phyloP scores from a whole-genome alignment of 1,284 basidiomycete species.

The Sphaerobolus stellatus region DNA sequence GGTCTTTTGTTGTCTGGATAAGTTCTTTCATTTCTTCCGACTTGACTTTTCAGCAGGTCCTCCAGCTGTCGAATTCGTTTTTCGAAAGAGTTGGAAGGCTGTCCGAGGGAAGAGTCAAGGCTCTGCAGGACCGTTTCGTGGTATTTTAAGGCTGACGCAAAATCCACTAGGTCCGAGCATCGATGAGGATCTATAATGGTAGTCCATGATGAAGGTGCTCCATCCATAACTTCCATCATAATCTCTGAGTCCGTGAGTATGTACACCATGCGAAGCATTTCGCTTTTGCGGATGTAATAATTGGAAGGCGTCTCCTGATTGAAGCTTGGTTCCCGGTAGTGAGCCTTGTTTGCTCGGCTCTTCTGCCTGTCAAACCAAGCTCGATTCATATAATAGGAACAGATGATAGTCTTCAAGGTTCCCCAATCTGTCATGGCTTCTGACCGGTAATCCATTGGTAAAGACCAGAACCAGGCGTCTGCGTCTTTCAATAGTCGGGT shows the following conservation, averaged over 20 bases:
- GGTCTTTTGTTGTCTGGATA: neutral
- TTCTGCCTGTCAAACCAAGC: constrained; percentile 15
- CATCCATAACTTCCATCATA: constrained; percentile 23
- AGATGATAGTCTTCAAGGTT: constrained; percentile 10
- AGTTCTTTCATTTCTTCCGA: too few species aligned
- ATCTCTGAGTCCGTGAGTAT: constrained; percentile 17
- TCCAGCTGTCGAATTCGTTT: neutral
- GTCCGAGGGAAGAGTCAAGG: constrained; percentile 7
- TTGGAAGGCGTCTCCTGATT: constrained; percentile 27
- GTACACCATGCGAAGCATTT: constrained; percentile 12
- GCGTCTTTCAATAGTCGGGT: constrained; percentile 7
- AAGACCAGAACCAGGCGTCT: constrained; percentile 15
- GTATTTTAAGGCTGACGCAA: constrained; percentile 20
- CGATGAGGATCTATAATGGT: constrained; percentile 20
- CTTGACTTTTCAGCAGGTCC: neutral
- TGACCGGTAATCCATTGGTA: neutral
- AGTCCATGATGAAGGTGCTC: constrained; percentile 23
- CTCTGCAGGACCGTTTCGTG: constrained; percentile 20
- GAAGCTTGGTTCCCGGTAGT: constrained; percentile 25
- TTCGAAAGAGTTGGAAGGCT: constrained; percentile 12
- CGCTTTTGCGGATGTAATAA: constrained; percentile 26
- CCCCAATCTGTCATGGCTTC: constrained; percentile 5
- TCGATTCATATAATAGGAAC: constrained; percentile 13
- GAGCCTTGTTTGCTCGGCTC: constrained; percentile 1
- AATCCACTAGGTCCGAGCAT: constrained; percentile 14